phyloP scores from a whole-genome alignment of 129 eudicot species.

The Tagetes erecta region DNA sequence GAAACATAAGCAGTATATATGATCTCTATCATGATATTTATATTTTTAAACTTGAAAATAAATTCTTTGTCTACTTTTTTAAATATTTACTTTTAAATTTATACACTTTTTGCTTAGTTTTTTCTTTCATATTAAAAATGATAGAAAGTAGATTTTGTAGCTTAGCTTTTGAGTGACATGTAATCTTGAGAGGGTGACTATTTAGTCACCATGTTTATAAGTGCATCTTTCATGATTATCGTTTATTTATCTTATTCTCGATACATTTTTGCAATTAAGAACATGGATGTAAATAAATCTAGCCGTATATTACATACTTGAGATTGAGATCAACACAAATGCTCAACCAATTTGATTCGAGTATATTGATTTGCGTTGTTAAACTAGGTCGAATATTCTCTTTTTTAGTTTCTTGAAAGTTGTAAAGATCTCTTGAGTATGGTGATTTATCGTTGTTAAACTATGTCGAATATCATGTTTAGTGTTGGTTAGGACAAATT shows the following conservation, averaged over 20 bases:
- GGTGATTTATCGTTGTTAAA: background rate
- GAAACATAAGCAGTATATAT: conserved; percentile 27
- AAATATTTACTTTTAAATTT: conserved; percentile 11
- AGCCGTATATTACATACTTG: too few species aligned
- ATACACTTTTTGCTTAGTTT: conserved; percentile 30
- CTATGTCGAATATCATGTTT: background rate
- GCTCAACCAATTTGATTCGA: too few species aligned
- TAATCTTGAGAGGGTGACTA: conserved; percentile 52
- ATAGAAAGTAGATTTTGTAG: conserved; percentile 66
- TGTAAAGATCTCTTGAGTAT: background rate
- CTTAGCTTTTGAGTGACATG: conserved; percentile 82
- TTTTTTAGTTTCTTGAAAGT: background rate
- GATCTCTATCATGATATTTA: conserved; percentile 19
- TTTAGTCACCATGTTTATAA: conserved; percentile 53
- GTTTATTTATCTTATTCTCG: background rate
- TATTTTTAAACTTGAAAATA: conserved; percentile 9
- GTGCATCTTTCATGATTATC: conserved; percentile 42
- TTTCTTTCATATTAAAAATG: conserved; percentile 36
- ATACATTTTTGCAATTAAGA: background rate
- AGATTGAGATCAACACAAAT: too few species aligned
- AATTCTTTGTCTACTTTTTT: conserved; percentile 21
- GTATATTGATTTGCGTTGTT: too few species aligned
- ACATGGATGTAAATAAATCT: background rate
- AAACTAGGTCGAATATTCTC: too few species aligned
- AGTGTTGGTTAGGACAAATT: background rate